A percentile compares a stretch with the other conserved stretches of the same genome.
Conservation (phyloP, 2,329 filamentous ascomycete genomes). For the Monilinia fructigena region DNA sequence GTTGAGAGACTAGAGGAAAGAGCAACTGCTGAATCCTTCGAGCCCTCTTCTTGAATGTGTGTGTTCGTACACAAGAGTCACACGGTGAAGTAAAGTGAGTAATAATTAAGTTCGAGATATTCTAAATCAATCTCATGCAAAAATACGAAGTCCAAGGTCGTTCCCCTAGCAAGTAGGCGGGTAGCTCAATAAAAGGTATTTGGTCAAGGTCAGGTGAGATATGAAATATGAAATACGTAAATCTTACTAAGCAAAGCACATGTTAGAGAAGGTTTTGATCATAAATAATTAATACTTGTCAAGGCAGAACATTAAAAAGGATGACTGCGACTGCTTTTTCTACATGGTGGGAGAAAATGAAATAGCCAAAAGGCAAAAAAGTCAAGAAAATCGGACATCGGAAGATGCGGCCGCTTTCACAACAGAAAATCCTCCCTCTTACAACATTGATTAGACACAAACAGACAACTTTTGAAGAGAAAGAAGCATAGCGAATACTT, state of each 20-base stretch:
- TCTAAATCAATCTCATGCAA: not conserved
- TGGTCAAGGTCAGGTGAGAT: too few species aligned
- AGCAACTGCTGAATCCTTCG: not conserved
- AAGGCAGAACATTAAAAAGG: not conserved
- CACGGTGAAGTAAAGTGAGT: not conserved
- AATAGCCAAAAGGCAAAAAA: not conserved
- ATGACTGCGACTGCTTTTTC: too few species aligned
- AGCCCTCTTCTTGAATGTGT: not conserved
- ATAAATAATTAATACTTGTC: not conserved
- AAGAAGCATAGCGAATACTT: not conserved
- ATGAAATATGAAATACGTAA: too few species aligned
- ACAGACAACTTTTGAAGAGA: not conserved
- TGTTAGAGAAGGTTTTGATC: too few species aligned
- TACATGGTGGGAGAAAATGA: too few species aligned
- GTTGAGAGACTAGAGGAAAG: not conserved
- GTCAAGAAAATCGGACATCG: not conserved
- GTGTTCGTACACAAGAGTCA: not conserved
- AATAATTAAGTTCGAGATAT: not conserved
- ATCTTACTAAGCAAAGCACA: too few species aligned
- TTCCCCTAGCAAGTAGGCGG: not conserved
- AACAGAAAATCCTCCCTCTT: conserved; percentile 3
- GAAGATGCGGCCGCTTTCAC: conserved; percentile 2
- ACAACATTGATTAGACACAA: not conserved
- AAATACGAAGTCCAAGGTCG: not conserved
- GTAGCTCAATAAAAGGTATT: too few species aligned